A percentile compares a stretch with the other conserved stretches of the same genome.
These are phyloP conservation scores for Eragrostis nindensis DNA, from an alignment of 176 grass and related monocot species.

Conservation along the genomic window DNA sequence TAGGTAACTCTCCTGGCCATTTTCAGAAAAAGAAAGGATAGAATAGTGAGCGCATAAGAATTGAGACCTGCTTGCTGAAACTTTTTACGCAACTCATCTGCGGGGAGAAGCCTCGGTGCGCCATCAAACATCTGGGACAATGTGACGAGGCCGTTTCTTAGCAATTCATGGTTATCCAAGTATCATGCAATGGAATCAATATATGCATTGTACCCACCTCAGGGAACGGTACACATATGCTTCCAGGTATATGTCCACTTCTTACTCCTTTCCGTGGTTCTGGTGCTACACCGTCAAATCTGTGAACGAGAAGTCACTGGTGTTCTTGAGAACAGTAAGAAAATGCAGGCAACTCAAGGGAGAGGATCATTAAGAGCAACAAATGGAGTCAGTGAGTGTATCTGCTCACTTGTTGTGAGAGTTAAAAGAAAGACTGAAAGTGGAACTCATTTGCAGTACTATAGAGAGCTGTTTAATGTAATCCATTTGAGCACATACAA, in stretches of 20 bases:
- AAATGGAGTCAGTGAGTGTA: neutral
- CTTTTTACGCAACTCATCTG: constrained; percentile 60
- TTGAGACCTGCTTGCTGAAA: constrained; percentile 74
- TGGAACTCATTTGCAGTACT: neutral
- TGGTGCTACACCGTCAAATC: constrained; percentile 92
- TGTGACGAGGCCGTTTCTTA: constrained; percentile 12
- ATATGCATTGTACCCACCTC: constrained; percentile 53
- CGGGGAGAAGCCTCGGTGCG: constrained; percentile 60
- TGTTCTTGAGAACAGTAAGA: constrained; percentile 21
- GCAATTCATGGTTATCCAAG: constrained; percentile 6
- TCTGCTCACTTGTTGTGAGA: neutral
- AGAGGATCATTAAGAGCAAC: neutral
- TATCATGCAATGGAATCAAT: constrained; percentile 26
- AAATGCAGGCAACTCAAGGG: neutral
- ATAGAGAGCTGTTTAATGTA: neutral
- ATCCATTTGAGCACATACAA: neutral
- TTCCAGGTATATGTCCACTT: constrained; percentile 89
- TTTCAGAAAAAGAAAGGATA: no score
- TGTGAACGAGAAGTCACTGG: constrained; percentile 21
- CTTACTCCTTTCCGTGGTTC: constrained; percentile 83
- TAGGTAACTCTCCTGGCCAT: no score
- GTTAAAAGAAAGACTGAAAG: constrained; percentile 3
- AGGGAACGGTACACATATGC: constrained; percentile 79
- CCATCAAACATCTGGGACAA: constrained; percentile 85
- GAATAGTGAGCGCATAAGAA: constrained; percentile 30